Percentiles rank a stretch among this genome's conserved stretches.
These are phyloP conservation scores for Chrysochromulina parva DNA, from an alignment of 78 protist genomes.

Conservation along the genomic window DNA sequence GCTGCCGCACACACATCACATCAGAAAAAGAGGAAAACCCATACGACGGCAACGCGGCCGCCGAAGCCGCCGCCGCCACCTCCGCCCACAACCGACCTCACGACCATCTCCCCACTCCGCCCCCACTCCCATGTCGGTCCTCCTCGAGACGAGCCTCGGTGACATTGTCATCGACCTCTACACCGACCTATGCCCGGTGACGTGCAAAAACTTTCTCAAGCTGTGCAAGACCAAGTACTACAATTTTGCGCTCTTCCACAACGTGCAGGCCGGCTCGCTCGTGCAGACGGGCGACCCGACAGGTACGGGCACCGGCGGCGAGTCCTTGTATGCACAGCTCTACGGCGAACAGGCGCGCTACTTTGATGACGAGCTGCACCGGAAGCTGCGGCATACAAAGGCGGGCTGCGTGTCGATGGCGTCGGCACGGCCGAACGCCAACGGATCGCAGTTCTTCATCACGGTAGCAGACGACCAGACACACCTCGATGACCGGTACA, in stretches of 20 bases:
- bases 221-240: constrained; percentile 95
- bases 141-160: constrained; percentile 93
- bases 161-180: constrained; percentile 91
- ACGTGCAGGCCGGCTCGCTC: constrained; percentile 80
- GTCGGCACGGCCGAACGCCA: constrained; percentile 40
- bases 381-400: constrained; percentile 28
- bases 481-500: constrained; percentile 85
- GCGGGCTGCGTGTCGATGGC: constrained; percentile 65
- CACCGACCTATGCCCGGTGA: constrained; percentile 78
- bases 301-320: constrained; percentile 87
- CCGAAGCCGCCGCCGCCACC: too few relatives aligned
- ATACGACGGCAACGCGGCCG: too few relatives aligned
- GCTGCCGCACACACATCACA: too few relatives aligned
- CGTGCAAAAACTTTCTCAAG: constrained; percentile 88
- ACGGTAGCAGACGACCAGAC: constrained; percentile 58
- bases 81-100: too few relatives aligned
- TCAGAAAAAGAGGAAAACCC: too few relatives aligned
- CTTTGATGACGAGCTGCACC: constrained; percentile 84
- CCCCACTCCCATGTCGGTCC: constrained; percentile 60
- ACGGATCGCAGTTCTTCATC: constrained; percentile 85
- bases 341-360: constrained; percentile 69
- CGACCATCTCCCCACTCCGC: too few relatives aligned
- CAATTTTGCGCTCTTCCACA: constrained; percentile 82
- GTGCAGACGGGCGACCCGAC: constrained; percentile 94
- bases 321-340: constrained; percentile 72